Conservation (phyloP, 108 stramenopile species). For the Nannochloropsis granulata region DNA sequence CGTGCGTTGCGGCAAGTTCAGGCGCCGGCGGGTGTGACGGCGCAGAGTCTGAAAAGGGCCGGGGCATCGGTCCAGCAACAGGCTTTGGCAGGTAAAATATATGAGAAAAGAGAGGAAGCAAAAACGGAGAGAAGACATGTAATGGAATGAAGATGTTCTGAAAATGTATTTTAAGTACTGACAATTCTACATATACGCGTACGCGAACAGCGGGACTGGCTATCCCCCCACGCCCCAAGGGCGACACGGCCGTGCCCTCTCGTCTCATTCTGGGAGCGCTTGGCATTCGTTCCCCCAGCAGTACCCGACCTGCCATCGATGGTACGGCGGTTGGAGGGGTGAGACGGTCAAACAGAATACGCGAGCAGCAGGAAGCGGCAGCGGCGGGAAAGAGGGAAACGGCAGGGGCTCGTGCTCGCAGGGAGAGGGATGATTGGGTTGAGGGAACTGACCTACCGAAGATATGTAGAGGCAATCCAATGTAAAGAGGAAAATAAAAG, state of each 20-base stretch:
- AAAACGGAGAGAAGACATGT: too few relatives aligned
- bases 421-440: too few relatives aligned
- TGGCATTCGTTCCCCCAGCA: not conserved
- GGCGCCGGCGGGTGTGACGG: not conserved
- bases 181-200: not conserved
- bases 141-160: too few relatives aligned
- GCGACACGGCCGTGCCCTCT: not conserved
- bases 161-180: not conserved
- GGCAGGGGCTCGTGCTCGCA: too few relatives aligned
- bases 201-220: not conserved
- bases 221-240: not conserved
- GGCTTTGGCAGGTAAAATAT: not conserved
- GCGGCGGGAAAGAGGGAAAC: not conserved
- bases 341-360: not conserved
- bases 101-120: not conserved
- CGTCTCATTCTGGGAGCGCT: not conserved
- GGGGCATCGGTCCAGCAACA: not conserved
- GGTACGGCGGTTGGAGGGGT: not conserved
- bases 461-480: not conserved
- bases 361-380: not conserved
- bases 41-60: not conserved
- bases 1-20: not conserved
- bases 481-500: not conserved
- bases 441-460: too few relatives aligned
- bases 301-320: not conserved